Evolutionary conservation across 2,329 filamentous ascomycete genomes (phyloP).

Genomic region (Phyllosticta capitalensis): DNA sequence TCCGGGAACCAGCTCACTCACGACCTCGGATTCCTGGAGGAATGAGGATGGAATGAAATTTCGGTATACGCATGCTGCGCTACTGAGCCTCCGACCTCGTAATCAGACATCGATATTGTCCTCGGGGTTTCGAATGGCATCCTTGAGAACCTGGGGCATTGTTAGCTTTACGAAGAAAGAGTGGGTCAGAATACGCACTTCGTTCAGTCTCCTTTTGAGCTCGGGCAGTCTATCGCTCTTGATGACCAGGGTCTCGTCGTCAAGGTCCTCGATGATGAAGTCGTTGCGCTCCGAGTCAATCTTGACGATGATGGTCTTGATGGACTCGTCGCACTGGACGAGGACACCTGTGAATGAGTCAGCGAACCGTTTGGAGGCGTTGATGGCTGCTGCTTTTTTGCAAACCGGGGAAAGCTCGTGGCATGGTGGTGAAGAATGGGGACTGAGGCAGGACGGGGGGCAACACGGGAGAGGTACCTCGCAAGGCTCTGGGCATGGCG

Average conservation of each 20-base stretch:
- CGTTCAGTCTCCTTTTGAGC: constrained; percentile 60
- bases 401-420: background rate
- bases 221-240: constrained; percentile 62
- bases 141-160: constrained; percentile 24
- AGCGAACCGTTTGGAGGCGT: background rate
- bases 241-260: constrained; percentile 65
- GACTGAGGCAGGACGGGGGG: background rate
- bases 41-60: background rate
- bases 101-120: constrained; percentile 13
- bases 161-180: background rate
- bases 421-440: background rate
- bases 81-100: constrained; percentile 21
- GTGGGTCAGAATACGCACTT: constrained; percentile 37
- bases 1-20: background rate
- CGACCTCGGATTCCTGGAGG: background rate
- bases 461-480: constrained; percentile 33
- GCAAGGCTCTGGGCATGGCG: constrained; percentile 49
- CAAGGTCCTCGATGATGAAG: constrained; percentile 71
- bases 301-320: constrained; percentile 75
- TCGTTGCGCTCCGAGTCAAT: constrained; percentile 61
- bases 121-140: constrained; percentile 27
- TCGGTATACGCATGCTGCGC: background rate
- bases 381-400: background rate
- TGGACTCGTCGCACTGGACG: constrained; percentile 75
- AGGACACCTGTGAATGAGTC: constrained; percentile 48